These are phyloP conservation scores for Lindgomyces ingoldianus DNA, from an alignment of 495 filamentous ascomycete genomes.

Conservation along the genomic window DNA sequence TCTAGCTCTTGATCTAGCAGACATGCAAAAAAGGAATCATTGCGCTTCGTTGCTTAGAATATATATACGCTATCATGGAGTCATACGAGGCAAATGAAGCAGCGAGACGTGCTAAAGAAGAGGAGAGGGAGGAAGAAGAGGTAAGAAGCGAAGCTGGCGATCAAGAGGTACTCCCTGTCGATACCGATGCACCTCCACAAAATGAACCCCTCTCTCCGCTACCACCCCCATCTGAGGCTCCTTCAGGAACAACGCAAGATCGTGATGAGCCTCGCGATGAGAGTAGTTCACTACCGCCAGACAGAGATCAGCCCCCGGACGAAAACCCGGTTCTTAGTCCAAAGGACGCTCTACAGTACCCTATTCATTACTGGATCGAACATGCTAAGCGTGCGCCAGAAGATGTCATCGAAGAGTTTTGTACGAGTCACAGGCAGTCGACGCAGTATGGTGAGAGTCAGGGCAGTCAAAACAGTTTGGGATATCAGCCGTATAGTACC, in stretches of 20 bases:
- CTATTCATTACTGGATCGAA: constrained; percentile 24
- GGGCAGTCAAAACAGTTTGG: not conserved
- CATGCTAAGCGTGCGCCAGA: constrained; percentile 18
- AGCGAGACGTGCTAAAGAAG: not conserved
- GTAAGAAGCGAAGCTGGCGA: not conserved
- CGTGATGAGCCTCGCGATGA: constrained; percentile 4
- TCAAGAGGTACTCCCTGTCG: too few relatives aligned
- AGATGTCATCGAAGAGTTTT: constrained; percentile 22
- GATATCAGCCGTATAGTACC: not conserved
- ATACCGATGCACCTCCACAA: not conserved
- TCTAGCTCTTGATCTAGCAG: constrained; percentile 3
- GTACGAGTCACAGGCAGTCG: not conserved
- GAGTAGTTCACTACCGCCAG: too few relatives aligned
- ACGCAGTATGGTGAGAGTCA: not conserved
- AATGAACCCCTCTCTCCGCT: not conserved
- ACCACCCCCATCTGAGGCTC: too few relatives aligned
- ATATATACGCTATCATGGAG: constrained; percentile 16
- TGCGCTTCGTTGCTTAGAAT: constrained; percentile 21
- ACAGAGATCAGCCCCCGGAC: not conserved
- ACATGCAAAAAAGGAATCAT: constrained; percentile 30
- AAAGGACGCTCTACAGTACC: constrained; percentile 7
- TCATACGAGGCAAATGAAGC: not conserved
- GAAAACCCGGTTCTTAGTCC: not conserved
- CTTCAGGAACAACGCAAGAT: too few relatives aligned
- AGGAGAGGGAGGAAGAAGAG: not conserved